Evolutionary conservation across 2,329 filamentous ascomycete species (phyloP), one percentile per base, ranked within the genome.

Genomic region (Hymenoscyphus occultus): DNA sequence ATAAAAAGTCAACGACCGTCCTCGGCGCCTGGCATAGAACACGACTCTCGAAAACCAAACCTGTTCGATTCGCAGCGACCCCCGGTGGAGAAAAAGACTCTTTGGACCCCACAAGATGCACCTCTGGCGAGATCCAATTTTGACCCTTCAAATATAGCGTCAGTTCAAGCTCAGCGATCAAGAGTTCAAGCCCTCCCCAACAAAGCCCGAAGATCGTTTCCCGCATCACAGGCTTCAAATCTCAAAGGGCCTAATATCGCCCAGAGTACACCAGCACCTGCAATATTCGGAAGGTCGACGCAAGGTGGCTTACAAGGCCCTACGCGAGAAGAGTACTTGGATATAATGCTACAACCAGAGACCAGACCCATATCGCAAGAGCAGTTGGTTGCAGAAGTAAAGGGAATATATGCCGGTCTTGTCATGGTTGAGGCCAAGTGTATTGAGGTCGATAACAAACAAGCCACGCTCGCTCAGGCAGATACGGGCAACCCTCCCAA

Each of bases 341-440:
- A 62, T 22, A 62, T 68, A n/a, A 66, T 66, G 32, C 48, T 57
- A 13, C 84, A 92, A 69, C 86, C 84, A 0, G 83, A 88, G 60
- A 91, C 62, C 12, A 42, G 87, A 0, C 65, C 63, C 1, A 67
- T 69, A 5, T 68, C 67, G 1, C 62, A 66, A 58, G 67, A 68
- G n/a, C 67, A 68, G 56, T 58, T 68, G 2, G 67, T 66, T 6
- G 67, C 67, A 4, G 67, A 68, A 61, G 67, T 65, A 1, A 66
- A 65, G 63, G 64, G 62, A 1, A 94, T 94, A 4, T 96, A 96
- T 70, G 87, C 88, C 0, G 91, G 90, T 0, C 77, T 97, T 0
- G 88, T 91, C 0, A 91, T 94, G 86, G 90, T 96, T 0, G 97
- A 72, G 87, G 84, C 13, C 94, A 94, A 68, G 96, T 92, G 93